These are phyloP conservation scores for Metschnikowia kofuensis DNA, from an alignment of 805 yeast genomes.

Conservation along the genomic window DNA sequence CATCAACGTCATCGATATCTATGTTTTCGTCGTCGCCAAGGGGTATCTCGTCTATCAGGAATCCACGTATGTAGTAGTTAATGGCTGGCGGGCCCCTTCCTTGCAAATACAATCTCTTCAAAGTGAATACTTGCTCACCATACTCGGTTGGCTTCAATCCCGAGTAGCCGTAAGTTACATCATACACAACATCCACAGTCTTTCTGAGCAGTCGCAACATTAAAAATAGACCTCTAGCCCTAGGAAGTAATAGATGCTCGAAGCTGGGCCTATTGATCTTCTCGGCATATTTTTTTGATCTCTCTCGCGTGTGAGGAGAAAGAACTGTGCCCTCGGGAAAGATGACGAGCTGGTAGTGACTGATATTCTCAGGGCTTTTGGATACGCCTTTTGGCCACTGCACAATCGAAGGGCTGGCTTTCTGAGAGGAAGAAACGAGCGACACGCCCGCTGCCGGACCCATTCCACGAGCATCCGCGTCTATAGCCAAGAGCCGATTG, in stretches of 20 bases:
- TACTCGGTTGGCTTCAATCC: conserved; percentile 61
- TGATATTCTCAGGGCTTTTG: not conserved
- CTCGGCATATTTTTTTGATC: conserved; percentile 56
- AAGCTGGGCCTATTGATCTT: conserved; percentile 48
- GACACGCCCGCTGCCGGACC: conserved; percentile 49
- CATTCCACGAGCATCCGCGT: conserved; percentile 56
- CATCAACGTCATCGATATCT: conserved; percentile 43
- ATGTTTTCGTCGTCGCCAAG: conserved; percentile 33
- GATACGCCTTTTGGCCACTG: conserved; percentile 33
- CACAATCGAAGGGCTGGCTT: conserved; percentile 6
- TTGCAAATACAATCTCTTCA: conserved; percentile 57
- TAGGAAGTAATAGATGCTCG: conserved; percentile 74
- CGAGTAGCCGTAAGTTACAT: conserved; percentile 78
- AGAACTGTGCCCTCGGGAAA: conserved; percentile 96
- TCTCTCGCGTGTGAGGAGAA: conserved; percentile 58
- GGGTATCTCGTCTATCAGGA: conserved; percentile 62
- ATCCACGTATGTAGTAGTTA: conserved; percentile 61
- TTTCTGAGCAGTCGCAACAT: conserved; percentile 54
- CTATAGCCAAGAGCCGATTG: conserved; percentile 53
- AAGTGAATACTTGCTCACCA: conserved; percentile 75
- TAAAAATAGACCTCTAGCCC: conserved; percentile 74
- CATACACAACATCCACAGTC: conserved; percentile 63
- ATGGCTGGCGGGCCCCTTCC: conserved; percentile 73
- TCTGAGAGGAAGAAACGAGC: conserved; percentile 30
- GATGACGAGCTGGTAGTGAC: conserved; percentile 59